Base-by-base conservation (phyloP, 192 early-diverging fungal genomes). In the Neocallimastix lanati region DNA sequence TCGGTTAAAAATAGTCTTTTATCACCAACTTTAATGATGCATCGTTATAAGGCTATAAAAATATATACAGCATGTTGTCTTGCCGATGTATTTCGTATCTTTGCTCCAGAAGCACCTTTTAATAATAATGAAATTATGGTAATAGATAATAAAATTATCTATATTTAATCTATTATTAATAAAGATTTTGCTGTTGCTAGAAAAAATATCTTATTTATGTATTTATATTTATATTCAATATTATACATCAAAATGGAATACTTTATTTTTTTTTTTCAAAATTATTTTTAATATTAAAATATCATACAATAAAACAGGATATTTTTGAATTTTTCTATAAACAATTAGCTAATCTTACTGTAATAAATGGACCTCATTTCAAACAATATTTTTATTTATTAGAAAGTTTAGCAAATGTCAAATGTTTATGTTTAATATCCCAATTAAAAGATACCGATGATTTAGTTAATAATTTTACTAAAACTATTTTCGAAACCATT, bases 51-150 rank as follows among this genome's bases (percentile, higher is more conserved):
- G 90, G 28, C 89, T 86, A 21, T 84, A 81, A 35, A 79, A 78
- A 79, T 35, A 21, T 50, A 91, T 28, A 86, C 88, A 0, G 90
- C 94, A 6, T 95, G 94, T 83, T 98, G 96, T 83, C 86, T 97
- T 38, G 94, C 95, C 1, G 97, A 99, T 81, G 85, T 98, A 0
- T 88, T 99, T 37, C 88, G 96, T 28, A 85, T 99, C 14, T 96
- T 92, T 83, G 97, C 97, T 18, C 96, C 96, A 14, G 94, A 97
- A 78, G 93, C 94, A 9, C 97, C 97, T 14, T 98, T 97, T 84
- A 88, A 80, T 76, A 89, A 92, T 77, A 83, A 83, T 9, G 90
- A 96, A 79, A 87, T 99, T 21, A 90, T 86, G 85, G 91, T 93
- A 83, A n/a, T 29, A 37, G 15, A 58, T 76, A 9, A n/a, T n/a